Base-by-base conservation (phyloP, 1,139 yeast genomes). In the Geotrichum carabidarum region DNA sequence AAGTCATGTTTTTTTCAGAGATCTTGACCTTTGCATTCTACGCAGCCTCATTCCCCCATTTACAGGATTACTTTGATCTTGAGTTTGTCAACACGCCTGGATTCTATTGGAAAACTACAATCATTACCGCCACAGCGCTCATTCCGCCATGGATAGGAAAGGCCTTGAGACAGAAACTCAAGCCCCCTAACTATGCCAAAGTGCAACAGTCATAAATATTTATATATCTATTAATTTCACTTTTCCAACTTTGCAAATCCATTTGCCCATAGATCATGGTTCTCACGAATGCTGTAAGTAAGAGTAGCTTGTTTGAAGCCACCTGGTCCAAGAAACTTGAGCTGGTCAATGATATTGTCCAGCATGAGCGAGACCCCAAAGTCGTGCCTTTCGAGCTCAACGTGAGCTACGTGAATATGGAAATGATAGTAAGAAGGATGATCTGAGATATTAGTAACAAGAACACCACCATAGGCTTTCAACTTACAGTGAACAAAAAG, bases 151-250 rank as follows among this genome's bases (percentile, higher is more conserved):
- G 96, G 96, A 73, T 86, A 2, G 83, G 83, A 3, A 87, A 87
- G 68, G 77, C 87, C 6, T 73, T 91, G 31, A 82, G 84, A 65
- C 78, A 96, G 59, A 81, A 77, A 61, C 70, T 94, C 56, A 81
- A 90, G 61, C 99, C 99, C 8, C 99, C 99, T 42, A 90, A 87
- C 67, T 93, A 94, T 70, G 98, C 98, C n/a, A 93, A 93, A 68
- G 98, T 93, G 50, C 97, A 88, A 69, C 49, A 45, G 18, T 42
- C 31, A 7, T 45, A 45, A 35, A 22, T 43, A 37, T 35, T n/a
- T 36, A 35, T n/a, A n/a, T 44, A 32, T 8, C 30, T 32, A 43
- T 22, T 3, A 22, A 22, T 22, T 22, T 22, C 5, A 22, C 12
- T 45, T 17, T 22, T 35, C 41, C 42, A 45, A 35, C 17, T 14